Base-by-base conservation (phyloP, 2,329 filamentous ascomycete species). In the Hypoxylon sp. region DNA sequence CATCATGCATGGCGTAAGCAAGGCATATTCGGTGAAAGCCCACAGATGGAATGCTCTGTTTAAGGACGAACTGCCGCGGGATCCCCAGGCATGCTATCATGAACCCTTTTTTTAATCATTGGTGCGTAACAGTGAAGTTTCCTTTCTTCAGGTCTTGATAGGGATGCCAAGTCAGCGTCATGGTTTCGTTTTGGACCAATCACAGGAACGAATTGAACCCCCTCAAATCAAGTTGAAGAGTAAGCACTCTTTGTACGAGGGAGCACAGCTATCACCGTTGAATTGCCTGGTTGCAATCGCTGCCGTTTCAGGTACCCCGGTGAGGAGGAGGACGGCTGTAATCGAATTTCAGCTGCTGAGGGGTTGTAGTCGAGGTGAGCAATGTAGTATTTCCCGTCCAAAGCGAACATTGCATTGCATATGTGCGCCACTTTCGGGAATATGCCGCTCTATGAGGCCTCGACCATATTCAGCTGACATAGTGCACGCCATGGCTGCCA, bases 401-500 rank as follows among this genome's bases (percentile, higher is more conserved):
- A 32, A 48, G 19, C 21, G 16, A 32, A 30, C 50, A 39, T 30
- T 29, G 32, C 50, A 39, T 30, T 29, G 32, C 23, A 21, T 47
- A 61, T 12, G 37, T 23, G 25, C 34, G 57, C 62, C 51, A 34
- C 43, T 34, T 65, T 34, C 54, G 51, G 61, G 45, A 65, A 14
- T 47, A 47, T 56, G 21, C 51, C 56, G 51, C 41, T 30, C n/a
- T 12, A 50, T 21, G 34, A 32, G 55, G 56, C 34, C 50, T 55
- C 37, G 61, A 64, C n/a, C 34, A 23, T 39, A 45, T 59, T 67
- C 63, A 65, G 55, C 50, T 53, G 21, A 30, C 30, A 47, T 60
- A 6, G 34, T 51, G 45, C 11, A 16, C 63, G 50, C 54, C 53
- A 63, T 54, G 2, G 9, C 30, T 45, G 21, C 23, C 14, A 23